Evolutionary conservation across 2,329 filamentous ascomycete genomes (phyloP), one percentile per base, ranked within the genome.

Genomic region (Nemania diffusa): DNA sequence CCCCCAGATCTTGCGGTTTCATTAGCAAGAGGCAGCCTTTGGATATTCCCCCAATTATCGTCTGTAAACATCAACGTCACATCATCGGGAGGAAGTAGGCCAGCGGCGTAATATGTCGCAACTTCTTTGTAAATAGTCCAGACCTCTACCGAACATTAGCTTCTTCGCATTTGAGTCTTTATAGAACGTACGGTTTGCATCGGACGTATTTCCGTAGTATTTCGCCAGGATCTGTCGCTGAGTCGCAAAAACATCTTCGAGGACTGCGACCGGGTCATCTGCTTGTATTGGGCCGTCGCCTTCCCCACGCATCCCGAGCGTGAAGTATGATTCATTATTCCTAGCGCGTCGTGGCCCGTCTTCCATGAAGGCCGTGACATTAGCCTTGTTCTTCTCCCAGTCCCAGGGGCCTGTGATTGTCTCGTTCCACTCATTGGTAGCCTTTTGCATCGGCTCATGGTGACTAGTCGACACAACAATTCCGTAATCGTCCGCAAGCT

Each of bases 21-120:
- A 67, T 87, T 85, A 0, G 78, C 80, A 17, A 88, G 77, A 4
- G 90, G 90, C 32, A 92, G 79, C 24, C 90, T 82, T 29, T 88
- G 83, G 27, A 90, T 84, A 75, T 91, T 89, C 11, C 89, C 89
- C 82, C 84, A 90, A 78, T 91, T 92, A 78, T 92, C 90, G 74
- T 92, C 90, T 0, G 88, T 84, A 85, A 89, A 92, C 4, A 92
- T 81, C 26, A 92, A 80, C 1, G 88, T 92, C 29, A 92, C 85
- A 73, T 91, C 85, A 42, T 92, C 89, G 0, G 90, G 88, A 1
- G 83, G 80, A 61, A 70, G 37, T 5, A 73, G 67, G 3, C 67
- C 66, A 15, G 66, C 71, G 1, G 72, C 67, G 40, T 91, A 90
- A 68, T 90, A 88, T 11, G 84, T 84, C 71, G 88, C 85, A 0